Evolutionary conservation across 805 yeast genomes (phyloP).

Genomic region (Yarrowia sp.): DNA sequence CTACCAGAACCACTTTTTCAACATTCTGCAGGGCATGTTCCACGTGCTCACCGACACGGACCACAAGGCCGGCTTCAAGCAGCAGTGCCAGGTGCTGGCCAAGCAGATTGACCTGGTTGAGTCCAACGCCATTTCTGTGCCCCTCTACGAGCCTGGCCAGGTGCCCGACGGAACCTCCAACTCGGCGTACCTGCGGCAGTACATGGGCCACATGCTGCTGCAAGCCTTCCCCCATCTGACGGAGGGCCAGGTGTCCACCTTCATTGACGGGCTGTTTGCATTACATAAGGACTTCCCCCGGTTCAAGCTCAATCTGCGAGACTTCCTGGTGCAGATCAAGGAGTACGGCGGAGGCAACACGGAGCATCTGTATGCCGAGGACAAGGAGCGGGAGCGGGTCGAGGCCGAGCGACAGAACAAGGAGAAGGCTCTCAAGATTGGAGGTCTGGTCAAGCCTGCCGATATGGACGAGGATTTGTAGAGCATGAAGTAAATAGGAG

Average conservation of each 20-base stretch:
- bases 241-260: slow-evolving; percentile 74
- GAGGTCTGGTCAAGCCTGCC: slow-evolving; percentile 91
- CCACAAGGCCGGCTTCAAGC: slow-evolving; percentile 92
- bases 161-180: slow-evolving; percentile 86
- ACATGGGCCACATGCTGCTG: slow-evolving; percentile 72
- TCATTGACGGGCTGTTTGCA: slow-evolving; percentile 66
- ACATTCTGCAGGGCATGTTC: slow-evolving; percentile 86
- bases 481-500: background rate
- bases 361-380: slow-evolving; percentile 92
- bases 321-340: slow-evolving; percentile 92
- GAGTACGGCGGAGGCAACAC: slow-evolving; percentile 89
- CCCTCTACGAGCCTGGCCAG: slow-evolving; percentile 66
- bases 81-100: slow-evolving; percentile 80
- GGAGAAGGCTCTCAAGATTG: slow-evolving; percentile 79
- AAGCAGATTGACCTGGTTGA: slow-evolving; percentile 80
- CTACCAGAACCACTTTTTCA: slow-evolving; percentile 82
- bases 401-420: slow-evolving; percentile 69
- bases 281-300: slow-evolving; percentile 69
- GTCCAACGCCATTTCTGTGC: slow-evolving; percentile 66
- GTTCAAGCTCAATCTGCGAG: slow-evolving; percentile 84
- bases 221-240: slow-evolving; percentile 92
- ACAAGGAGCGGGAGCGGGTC: slow-evolving; percentile 68
- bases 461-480: slow-evolving; percentile 74
- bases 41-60: slow-evolving; percentile 94
- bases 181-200: slow-evolving; percentile 71